phyloP scores from a whole-genome alignment of 257 asterid species.

The Dorcoceras hygrometricum region DNA sequence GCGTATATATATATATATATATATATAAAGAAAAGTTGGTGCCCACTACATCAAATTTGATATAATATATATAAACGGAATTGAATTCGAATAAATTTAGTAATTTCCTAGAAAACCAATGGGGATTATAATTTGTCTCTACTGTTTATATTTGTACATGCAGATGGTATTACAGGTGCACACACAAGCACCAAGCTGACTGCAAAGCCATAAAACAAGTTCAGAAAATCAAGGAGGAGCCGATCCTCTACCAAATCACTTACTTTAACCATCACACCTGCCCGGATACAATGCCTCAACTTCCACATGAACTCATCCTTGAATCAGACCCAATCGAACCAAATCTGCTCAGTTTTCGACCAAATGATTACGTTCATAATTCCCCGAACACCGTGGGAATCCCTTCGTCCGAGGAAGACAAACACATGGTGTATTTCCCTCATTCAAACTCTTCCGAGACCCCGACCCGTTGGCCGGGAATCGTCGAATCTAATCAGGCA shows the following conservation, averaged over 20 bases:
- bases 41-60: no score
- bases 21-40: no score
- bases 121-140: no score
- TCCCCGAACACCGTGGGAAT: neutral
- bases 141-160: neutral
- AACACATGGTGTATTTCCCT: slow-evolving; percentile 24
- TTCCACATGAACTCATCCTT: slow-evolving; percentile 20
- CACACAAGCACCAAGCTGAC: slow-evolving; percentile 54
- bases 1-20: no score
- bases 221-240: slow-evolving; percentile 38
- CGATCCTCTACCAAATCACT: slow-evolving; percentile 43
- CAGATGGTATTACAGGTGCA: slow-evolving; percentile 80
- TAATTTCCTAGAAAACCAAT: no score
- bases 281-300: slow-evolving; percentile 12
- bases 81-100: no score
- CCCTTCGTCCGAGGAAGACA: neutral
- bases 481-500: slow-evolving; percentile 22
- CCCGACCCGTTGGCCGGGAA: slow-evolving; percentile 36
- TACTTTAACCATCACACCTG: slow-evolving; percentile 67
- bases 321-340: slow-evolving; percentile 28
- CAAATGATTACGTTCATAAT: neutral
- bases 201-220: slow-evolving; percentile 77
- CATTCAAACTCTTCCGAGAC: slow-evolving; percentile 26
- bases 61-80: no score
- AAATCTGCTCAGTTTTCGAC: slow-evolving; percentile 39